Percentiles rank a stretch among this genome's conserved stretches.
These are phyloP conservation scores for Ulota crispa DNA, from an alignment of 225 moss, liverwort and hornwort genomes.

Conservation along the genomic window DNA sequence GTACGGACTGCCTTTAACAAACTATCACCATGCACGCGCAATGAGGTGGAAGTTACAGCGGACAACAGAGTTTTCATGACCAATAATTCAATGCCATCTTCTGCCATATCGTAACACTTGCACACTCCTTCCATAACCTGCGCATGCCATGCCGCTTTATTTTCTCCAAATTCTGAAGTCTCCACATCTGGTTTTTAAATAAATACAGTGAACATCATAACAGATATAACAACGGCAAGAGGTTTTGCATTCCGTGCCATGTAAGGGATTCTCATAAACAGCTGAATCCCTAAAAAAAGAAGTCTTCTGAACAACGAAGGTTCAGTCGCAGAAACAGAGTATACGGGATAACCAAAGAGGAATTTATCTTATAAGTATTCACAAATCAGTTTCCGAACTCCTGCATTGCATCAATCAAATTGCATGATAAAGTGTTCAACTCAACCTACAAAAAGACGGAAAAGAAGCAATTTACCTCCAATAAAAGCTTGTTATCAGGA, in stretches of 20 bases:
- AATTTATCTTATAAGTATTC: neutral
- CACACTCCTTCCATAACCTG: constrained; percentile 56
- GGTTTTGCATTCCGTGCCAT: neutral
- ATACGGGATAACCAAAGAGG: neutral
- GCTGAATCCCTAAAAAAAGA: constrained; percentile 24
- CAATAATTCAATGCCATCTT: constrained; percentile 90
- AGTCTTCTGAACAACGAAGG: neutral
- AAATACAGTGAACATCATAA: neutral
- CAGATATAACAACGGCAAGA: neutral
- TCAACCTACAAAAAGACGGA: constrained; percentile 1
- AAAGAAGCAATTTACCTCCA: constrained; percentile 50
- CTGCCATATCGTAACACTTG: constrained; percentile 89
- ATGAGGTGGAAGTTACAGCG: constrained; percentile 94
- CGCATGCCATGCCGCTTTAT: constrained; percentile 36
- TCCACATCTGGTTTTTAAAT: neutral
- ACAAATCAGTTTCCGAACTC: constrained; percentile 21
- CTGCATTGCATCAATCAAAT: constrained; percentile 1
- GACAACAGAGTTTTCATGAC: constrained; percentile 94
- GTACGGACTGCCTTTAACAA: constrained; percentile 97
- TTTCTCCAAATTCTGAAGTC: neutral
- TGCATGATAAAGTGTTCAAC: neutral
- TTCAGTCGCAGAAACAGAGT: neutral
- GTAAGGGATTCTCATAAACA: neutral
- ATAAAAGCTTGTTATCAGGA: constrained; percentile 73
- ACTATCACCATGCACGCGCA: constrained; percentile 96